Base-by-base conservation (phyloP, 345 rosid species). In the Angophora floribunda region DNA sequence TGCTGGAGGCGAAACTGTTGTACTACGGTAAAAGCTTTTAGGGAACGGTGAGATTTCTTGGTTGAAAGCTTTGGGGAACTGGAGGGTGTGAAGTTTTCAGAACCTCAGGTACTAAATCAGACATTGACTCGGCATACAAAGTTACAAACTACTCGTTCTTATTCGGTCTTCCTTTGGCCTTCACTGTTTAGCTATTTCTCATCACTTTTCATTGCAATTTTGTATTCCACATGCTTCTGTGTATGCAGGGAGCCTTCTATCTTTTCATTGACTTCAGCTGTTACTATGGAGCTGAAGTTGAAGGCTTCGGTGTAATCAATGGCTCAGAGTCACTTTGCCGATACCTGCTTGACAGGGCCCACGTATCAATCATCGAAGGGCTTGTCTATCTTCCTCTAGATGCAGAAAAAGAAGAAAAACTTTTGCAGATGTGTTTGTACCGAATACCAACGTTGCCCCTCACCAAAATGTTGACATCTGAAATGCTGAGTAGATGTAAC, bases 181-280 rank as follows among this genome's bases (percentile, higher is more conserved):
- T 61, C 32, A 26, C 67, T 61, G 67, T 61, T 61, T 61, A 51
- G 51, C 32, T 2, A 6, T 85, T 47, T 85, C 57, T 30, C 10
- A 32, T 75, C 49, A 52, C 26, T 86, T 78, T 21, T 86, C n/a
- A 85, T 85, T 50, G 13, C 3, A n/a, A 14, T 19, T 50, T 44
- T 52, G 55, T 87, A 85, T 16, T 50, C 86, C 47, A 26, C 47
- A 51, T 51, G 41, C 55, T 51, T 87, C 89, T 88, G 85, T 36
- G 41, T 86, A 47, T 93, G 93, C 94, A 97, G 99, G 99, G 99
- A 91, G 99, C 99, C 65, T 98, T 98, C 87, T 96, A 98, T 91
- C 97, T 96, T 88, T 97, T 98, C 88, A 89, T 95, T 51, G 98
- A 98, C 90, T 92, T 95, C 90, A 98, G 99, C 87, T 90, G 94